A percentile compares a stretch with the other conserved stretches of the same genome.
Conservation (phyloP, 2,329 filamentous ascomycete genomes). For the Piedraia hortae region DNA sequence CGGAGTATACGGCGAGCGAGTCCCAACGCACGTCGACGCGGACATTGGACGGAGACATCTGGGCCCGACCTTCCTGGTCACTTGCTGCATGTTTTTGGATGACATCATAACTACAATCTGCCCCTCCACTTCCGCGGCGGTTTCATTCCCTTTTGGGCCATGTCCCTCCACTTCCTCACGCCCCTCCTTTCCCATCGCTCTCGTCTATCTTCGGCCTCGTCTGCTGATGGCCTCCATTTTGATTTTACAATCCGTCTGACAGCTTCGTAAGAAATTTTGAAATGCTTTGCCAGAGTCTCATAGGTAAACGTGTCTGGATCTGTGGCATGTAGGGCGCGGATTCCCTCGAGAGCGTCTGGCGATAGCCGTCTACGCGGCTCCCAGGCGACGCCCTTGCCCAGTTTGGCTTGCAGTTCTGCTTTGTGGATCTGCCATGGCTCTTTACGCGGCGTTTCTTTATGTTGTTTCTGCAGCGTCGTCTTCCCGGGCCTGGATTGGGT, state of each 20-base stretch:
- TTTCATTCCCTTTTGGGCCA: conserved; percentile 24
- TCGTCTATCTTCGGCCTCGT: conserved; percentile 18
- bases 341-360: conserved; percentile 73
- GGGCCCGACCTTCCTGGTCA: too few relatives aligned
- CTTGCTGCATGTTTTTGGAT: too few relatives aligned
- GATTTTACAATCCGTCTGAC: conserved; percentile 64
- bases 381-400: conserved; percentile 50
- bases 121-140: conserved; percentile 26
- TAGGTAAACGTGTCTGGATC: conserved; percentile 57
- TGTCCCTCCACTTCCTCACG: conserved; percentile 20
- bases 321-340: conserved; percentile 52
- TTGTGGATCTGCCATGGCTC: conserved; percentile 55
- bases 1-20: conserved; percentile 81
- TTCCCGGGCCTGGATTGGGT: conserved; percentile 1
- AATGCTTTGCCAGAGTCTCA: conserved; percentile 42
- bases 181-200: conserved; percentile 21
- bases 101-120: too few relatives aligned
- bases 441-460: conserved; percentile 2
- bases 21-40: conserved; percentile 90
- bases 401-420: conserved; percentile 44
- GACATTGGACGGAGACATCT: conserved; percentile 33
- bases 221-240: conserved; percentile 37
- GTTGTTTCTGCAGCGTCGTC: background rate
- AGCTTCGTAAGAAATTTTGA: conserved; percentile 64
- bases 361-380: conserved; percentile 62